phyloP scores from a whole-genome alignment of 495 filamentous ascomycete genomes.

The Penicillium paxilli region DNA sequence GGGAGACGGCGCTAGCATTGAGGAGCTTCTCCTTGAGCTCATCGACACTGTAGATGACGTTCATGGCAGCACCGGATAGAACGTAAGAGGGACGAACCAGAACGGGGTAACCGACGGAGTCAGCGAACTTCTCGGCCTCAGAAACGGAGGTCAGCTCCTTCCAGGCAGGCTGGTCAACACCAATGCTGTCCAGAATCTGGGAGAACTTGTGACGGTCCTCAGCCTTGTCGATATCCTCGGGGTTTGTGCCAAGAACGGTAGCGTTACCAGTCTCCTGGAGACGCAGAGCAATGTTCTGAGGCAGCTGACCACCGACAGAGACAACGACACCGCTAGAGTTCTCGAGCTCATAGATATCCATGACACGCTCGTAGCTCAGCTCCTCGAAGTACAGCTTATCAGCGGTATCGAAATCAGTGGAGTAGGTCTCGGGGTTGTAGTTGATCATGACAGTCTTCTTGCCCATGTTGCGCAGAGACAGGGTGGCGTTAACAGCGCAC shows the following conservation, averaged over 20 bases:
- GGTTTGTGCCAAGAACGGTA: constrained; percentile 87
- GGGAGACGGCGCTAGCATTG: constrained; percentile 87
- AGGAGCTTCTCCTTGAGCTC: constrained; percentile 87
- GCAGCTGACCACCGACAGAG: constrained; percentile 92
- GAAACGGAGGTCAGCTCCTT: constrained; percentile 90
- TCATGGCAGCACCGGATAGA: constrained; percentile 96
- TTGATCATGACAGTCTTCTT: constrained; percentile 99
- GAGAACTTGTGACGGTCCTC: constrained; percentile 99
- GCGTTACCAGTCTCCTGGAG: constrained; percentile 90
- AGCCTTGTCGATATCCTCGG: constrained; percentile 92
- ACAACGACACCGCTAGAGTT: constrained; percentile 85
- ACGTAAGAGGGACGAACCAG: constrained; percentile 94
- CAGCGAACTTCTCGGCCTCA: constrained; percentile 82
- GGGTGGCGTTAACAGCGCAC: constrained; percentile 94
- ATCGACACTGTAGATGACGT: constrained; percentile 84
- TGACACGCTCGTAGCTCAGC: constrained; percentile 93
- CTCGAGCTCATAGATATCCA: constrained; percentile 98
- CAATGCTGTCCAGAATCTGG: constrained; percentile 92
- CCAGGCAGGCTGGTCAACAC: constrained; percentile 96
- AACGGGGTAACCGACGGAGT: constrained; percentile 85
- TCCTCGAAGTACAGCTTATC: constrained; percentile 97
- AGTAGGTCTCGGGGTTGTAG: constrained; percentile 87
- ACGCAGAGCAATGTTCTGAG: constrained; percentile 93
- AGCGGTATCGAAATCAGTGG: constrained; percentile 90
- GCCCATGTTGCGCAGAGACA: constrained; percentile 82